Evolutionary conservation across 768 basidiomycete species (phyloP).

Genomic region (Mycena albidolilacea): DNA sequence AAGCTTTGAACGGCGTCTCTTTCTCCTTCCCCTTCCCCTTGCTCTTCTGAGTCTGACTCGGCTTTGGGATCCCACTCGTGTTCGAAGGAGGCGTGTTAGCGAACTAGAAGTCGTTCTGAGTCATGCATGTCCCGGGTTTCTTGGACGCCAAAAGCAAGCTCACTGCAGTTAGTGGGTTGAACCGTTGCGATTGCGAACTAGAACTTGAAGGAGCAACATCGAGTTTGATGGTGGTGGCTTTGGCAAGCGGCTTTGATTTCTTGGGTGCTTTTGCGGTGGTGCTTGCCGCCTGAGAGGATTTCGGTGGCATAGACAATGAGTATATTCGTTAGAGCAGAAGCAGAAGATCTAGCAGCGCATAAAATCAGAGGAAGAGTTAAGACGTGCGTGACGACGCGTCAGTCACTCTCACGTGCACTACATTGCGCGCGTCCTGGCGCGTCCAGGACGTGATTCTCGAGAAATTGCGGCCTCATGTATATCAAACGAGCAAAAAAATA

Average conservation of each 20-base stretch:
- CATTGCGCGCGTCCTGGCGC: too few species aligned
- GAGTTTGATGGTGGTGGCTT: constrained; percentile 35
- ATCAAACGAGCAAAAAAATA: not conserved
- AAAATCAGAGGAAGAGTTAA: not conserved
- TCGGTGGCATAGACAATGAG: constrained; percentile 17
- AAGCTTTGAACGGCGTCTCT: not conserved
- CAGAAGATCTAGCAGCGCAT: too few species aligned
- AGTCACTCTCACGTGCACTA: not conserved
- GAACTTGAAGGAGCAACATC: constrained; percentile 18
- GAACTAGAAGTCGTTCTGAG: constrained; percentile 34
- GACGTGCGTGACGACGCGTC: constrained; percentile 8
- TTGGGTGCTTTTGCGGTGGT: constrained; percentile 16
- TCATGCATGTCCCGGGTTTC: not conserved
- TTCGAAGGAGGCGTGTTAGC: constrained; percentile 26
- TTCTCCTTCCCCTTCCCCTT: constrained; percentile 35
- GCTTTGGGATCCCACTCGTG: constrained; percentile 2
- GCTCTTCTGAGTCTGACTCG: constrained; percentile 25
- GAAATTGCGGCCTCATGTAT: too few species aligned
- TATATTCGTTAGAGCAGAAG: not conserved
- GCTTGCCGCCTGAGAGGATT: constrained; percentile 17
- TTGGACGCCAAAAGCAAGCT: not conserved
- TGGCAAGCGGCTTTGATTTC: constrained; percentile 32
- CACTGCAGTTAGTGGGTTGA: constrained; percentile 46
- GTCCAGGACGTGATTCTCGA: too few species aligned
- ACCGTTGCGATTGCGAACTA: constrained; percentile 18